Evolutionary conservation across 129 eudicot species (phyloP).

Genomic region (Escallonia herrerae): DNA sequence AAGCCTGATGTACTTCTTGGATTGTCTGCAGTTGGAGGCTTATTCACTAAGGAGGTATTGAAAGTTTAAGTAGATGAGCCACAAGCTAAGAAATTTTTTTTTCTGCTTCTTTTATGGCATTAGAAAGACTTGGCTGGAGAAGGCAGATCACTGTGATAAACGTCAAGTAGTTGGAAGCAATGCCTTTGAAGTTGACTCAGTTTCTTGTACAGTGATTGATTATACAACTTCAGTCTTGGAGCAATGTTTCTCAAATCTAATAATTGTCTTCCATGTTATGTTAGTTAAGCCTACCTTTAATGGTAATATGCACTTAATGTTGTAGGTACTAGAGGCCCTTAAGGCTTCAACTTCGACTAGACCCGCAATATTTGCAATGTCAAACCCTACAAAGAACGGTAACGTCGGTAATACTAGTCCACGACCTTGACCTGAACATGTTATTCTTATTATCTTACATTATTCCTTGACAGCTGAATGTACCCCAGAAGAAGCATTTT

Average conservation of each 20-base stretch:
- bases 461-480: constrained; percentile 64
- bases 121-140: background rate
- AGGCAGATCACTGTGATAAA: background rate
- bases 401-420: constrained; percentile 12
- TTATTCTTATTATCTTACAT: constrained; percentile 1
- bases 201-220: background rate
- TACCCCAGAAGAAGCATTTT: constrained; percentile 86
- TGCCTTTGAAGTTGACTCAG: background rate
- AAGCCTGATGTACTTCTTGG: constrained; percentile 98
- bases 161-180: background rate
- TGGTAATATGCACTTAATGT: background rate
- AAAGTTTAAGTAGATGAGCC: background rate
- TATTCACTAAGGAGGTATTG: constrained; percentile 82
- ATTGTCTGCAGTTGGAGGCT: constrained; percentile 87
- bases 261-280: background rate
- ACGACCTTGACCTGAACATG: constrained; percentile 4
- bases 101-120: background rate
- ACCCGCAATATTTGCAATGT: constrained; percentile 97
- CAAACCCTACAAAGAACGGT: constrained; percentile 94
- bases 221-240: background rate
- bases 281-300: background rate
- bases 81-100: background rate
- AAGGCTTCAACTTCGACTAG: constrained; percentile 87
- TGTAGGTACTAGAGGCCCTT: constrained; percentile 88
- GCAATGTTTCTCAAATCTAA: background rate